Evolutionary conservation across 768 basidiomycete genomes (phyloP).

Genomic region (Chlorophyllum brunneum): DNA sequence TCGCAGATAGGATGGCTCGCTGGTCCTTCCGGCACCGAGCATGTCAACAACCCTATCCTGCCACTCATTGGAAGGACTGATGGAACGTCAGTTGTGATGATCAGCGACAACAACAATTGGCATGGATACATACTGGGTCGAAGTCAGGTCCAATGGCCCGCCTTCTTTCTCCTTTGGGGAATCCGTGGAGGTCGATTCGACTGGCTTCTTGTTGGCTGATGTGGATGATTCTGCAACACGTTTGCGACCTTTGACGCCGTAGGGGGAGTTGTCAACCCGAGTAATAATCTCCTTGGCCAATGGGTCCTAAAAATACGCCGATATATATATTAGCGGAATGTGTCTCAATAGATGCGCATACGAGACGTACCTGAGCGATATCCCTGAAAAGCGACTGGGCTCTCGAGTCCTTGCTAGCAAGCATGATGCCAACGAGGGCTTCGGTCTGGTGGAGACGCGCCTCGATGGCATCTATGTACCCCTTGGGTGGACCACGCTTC

Average conservation of each 20-base stretch:
- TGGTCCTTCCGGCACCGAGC: slow-evolving; percentile 26
- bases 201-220: slow-evolving; percentile 17
- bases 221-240: slow-evolving; percentile 27
- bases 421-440: slow-evolving; percentile 79
- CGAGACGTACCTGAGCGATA: slow-evolving; percentile 42
- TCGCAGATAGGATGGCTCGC: slow-evolving; percentile 5
- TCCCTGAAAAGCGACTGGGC: slow-evolving; percentile 44
- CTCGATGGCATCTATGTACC: slow-evolving; percentile 94
- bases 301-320: slow-evolving; percentile 56
- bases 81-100: slow-evolving; percentile 2
- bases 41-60: slow-evolving; percentile 61
- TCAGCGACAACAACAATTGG: background rate
- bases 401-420: slow-evolving; percentile 45
- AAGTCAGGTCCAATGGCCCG: slow-evolving; percentile 36
- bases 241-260: slow-evolving; percentile 71
- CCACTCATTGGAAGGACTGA: slow-evolving; percentile 80
- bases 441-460: slow-evolving; percentile 89
- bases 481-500: slow-evolving; percentile 87
- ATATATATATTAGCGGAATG: slow-evolving; percentile 9
- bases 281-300: slow-evolving; percentile 77
- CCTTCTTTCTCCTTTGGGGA: slow-evolving; percentile 18
- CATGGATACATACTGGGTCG: slow-evolving; percentile 55
- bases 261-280: slow-evolving; percentile 78
- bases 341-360: slow-evolving; percentile 10
- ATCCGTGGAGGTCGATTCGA: slow-evolving; percentile 21